Conservation (phyloP, 352 stramenopile species). For the Phytophthora pluvialis region DNA sequence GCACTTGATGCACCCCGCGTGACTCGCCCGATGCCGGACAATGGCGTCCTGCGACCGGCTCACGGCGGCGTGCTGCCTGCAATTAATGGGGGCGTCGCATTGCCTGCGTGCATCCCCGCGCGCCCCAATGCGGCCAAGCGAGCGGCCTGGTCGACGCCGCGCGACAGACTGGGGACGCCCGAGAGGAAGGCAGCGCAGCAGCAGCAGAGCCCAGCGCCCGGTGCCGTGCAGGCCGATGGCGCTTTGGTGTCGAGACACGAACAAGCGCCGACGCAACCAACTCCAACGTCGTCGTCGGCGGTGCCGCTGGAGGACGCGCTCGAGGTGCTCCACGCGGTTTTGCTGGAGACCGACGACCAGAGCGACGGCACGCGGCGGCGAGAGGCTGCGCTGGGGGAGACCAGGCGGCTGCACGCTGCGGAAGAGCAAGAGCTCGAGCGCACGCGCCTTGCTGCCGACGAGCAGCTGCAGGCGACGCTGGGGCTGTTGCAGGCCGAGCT, state of each 20-base stretch:
- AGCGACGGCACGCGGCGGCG: slow-evolving; percentile 24
- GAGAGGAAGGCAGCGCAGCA: slow-evolving; percentile 8
- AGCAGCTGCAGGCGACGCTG: slow-evolving; percentile 40
- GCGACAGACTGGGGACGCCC: slow-evolving; percentile 5
- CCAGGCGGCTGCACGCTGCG: slow-evolving; percentile 2
- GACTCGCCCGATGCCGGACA: neutral
- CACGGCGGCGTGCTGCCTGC: too few species aligned
- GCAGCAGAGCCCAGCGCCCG: neutral
- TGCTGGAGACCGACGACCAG: slow-evolving; percentile 26
- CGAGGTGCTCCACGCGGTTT: slow-evolving; percentile 32
- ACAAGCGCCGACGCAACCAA: slow-evolving; percentile 3
- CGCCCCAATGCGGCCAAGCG: slow-evolving; percentile 38
- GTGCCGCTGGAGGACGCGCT: slow-evolving; percentile 30
- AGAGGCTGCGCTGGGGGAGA: slow-evolving; percentile 21
- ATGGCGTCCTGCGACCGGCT: too few species aligned
- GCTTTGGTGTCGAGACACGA: slow-evolving; percentile 7
- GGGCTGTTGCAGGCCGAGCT: slow-evolving; percentile 38
- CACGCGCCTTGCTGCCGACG: slow-evolving; percentile 26
- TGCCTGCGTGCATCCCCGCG: too few species aligned
- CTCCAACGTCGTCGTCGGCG: slow-evolving; percentile 23
- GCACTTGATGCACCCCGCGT: slow-evolving; percentile 4
- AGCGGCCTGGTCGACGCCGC: slow-evolving; percentile 32
- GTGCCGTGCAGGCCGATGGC: slow-evolving; percentile 4
- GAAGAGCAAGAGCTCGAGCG: slow-evolving; percentile 34
- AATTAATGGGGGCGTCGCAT: slow-evolving; percentile 4